A percentile compares a stretch with the other conserved stretches of the same genome.
Conservation (phyloP, 164 flowering plant species). For the Vitis labrusca region DNA sequence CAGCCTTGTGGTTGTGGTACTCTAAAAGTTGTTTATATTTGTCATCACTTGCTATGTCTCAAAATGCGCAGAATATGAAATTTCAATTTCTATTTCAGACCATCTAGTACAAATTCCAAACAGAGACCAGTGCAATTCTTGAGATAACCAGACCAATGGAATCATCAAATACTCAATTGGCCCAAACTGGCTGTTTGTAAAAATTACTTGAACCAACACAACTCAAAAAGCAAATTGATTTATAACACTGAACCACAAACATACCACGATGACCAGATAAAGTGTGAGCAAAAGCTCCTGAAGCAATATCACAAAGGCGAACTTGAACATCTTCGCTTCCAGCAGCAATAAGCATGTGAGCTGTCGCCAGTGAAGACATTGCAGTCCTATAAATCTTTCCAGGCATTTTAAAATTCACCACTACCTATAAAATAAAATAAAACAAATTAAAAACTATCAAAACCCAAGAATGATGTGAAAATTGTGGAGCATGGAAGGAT, state of each 20-base stretch:
- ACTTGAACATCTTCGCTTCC: slow-evolving; percentile 99
- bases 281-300: slow-evolving; percentile 96
- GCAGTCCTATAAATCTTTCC: slow-evolving; percentile 90
- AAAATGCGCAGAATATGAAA: background rate
- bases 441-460: background rate
- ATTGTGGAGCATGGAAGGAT: background rate
- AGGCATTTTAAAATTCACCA: slow-evolving; percentile 87
- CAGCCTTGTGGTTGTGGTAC: background rate
- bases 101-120: background rate
- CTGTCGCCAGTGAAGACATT: slow-evolving; percentile 83
- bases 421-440: slow-evolving; percentile 51
- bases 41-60: background rate
- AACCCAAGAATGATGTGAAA: background rate
- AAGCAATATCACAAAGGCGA: slow-evolving; percentile 93
- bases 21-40: background rate
- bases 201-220: background rate
- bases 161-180: background rate
- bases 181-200: background rate
- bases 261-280: slow-evolving; percentile 98
- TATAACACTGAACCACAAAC: slow-evolving; percentile 8
- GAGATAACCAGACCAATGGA: background rate
- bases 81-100: background rate
- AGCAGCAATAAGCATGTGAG: slow-evolving; percentile 95
- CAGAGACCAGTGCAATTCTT: too few species aligned
- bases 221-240: background rate